Percentiles rank a stretch among this genome's conserved stretches.
These are phyloP conservation scores for Gaeumannomyces sp. DNA, from an alignment of 2,329 filamentous ascomycete genomes.

Conservation along the genomic window DNA sequence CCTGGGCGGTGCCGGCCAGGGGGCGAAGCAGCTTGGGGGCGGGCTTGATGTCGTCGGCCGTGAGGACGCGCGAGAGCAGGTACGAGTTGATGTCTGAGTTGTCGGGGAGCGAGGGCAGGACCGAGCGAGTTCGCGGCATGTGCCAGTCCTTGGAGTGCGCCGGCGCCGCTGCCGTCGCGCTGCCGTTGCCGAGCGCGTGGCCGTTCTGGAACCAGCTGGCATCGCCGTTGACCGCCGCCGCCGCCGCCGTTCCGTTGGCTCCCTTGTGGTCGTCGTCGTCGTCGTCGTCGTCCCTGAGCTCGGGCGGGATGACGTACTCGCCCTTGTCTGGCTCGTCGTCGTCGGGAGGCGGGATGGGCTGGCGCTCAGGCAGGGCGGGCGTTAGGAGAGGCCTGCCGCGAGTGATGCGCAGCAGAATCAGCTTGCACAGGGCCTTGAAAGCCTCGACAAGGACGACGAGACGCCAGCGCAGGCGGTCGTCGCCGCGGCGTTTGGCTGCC, in stretches of 20 bases:
- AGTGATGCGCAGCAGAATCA: constrained; percentile 76
- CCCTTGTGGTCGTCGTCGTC: not conserved
- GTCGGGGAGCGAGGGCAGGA: constrained; percentile 75
- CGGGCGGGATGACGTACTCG: not conserved
- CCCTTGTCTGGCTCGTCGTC: constrained; percentile 46
- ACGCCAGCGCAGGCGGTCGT: constrained; percentile 78
- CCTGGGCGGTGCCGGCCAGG: constrained; percentile 64
- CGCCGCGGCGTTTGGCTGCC: constrained; percentile 80
- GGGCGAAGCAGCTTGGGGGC: constrained; percentile 80
- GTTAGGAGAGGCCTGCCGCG: constrained; percentile 75
- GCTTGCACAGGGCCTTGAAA: constrained; percentile 76
- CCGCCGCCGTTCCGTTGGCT: constrained; percentile 6
- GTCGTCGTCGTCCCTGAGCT: constrained; percentile 6
- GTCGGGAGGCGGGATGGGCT: constrained; percentile 60
- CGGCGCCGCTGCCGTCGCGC: constrained; percentile 15
- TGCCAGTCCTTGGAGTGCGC: constrained; percentile 61
- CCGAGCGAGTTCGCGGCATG: constrained; percentile 91
- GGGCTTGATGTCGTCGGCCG: constrained; percentile 93
- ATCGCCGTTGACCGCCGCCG: constrained; percentile 16
- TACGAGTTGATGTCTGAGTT: constrained; percentile 79
- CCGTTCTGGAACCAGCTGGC: constrained; percentile 17
- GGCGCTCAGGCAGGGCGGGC: constrained; percentile 79
- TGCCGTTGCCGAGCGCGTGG: constrained; percentile 17
- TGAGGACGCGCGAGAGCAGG: constrained; percentile 82
- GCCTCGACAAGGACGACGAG: constrained; percentile 79